Evolutionary conservation across 2,329 filamentous ascomycete genomes (phyloP).

Genomic region (Phyllosticta citribraziliensis): DNA sequence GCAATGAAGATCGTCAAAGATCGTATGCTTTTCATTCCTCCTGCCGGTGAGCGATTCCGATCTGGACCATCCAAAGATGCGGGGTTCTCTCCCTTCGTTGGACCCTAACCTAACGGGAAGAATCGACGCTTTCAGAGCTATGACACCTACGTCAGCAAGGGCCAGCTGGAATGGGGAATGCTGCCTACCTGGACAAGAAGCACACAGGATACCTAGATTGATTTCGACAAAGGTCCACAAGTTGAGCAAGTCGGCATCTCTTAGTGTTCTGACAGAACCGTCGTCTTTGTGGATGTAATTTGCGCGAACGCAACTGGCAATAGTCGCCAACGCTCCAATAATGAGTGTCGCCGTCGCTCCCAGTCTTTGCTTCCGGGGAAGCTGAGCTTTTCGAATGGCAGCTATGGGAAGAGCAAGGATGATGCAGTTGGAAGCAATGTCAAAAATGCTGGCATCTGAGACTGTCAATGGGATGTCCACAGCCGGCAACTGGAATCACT

Average conservation of each 20-base stretch:
- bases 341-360: constrained; percentile 13
- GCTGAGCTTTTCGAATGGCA: neutral
- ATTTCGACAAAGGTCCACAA: constrained; percentile 25
- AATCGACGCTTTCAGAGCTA: neutral
- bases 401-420: neutral
- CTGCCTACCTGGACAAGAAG: constrained; percentile 21
- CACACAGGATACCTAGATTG: constrained; percentile 22
- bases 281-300: constrained; percentile 22
- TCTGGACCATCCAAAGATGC: neutral
- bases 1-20: neutral
- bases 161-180: neutral
- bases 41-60: neutral
- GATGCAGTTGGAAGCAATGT: neutral
- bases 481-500: neutral
- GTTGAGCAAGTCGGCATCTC: constrained; percentile 20
- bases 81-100: neutral
- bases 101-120: neutral
- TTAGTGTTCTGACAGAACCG: constrained; percentile 17
- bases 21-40: neutral
- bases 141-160: neutral
- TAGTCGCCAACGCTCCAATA: constrained; percentile 17
- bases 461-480: neutral
- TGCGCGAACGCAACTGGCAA: constrained; percentile 20
- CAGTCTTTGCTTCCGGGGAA: neutral
- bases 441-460: neutral